phyloP scores from a whole-genome alignment of 352 stramenopile genomes.

The Phytophthora gonapodyides region DNA sequence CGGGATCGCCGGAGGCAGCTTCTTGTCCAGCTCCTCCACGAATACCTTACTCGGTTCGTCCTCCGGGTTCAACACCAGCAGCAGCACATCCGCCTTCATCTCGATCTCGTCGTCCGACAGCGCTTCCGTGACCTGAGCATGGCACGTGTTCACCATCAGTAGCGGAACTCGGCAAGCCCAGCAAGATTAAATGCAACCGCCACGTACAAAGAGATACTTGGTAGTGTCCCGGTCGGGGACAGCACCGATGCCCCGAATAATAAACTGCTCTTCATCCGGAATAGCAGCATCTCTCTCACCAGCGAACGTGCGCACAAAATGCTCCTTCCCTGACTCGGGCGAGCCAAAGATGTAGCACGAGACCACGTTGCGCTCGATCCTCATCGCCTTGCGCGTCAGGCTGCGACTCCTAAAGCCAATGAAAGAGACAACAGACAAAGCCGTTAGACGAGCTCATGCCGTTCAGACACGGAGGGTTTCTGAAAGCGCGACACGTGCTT shows the following conservation, averaged over 20 bases:
- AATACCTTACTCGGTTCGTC: slow-evolving; percentile 47
- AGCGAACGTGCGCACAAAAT: slow-evolving; percentile 60
- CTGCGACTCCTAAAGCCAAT: slow-evolving; percentile 52
- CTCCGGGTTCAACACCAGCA: slow-evolving; percentile 67
- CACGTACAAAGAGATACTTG: slow-evolving; percentile 69
- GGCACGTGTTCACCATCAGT: neutral
- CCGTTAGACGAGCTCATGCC: neutral
- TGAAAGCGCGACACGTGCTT: slow-evolving; percentile 40
- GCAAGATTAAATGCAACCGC: neutral
- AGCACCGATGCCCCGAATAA: slow-evolving; percentile 62
- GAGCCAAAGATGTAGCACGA: slow-evolving; percentile 74
- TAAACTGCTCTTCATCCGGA: slow-evolving; percentile 38
- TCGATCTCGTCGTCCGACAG: slow-evolving; percentile 68
- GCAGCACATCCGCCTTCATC: slow-evolving; percentile 72
- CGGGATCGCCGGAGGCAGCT: slow-evolving; percentile 56
- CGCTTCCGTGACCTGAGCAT: slow-evolving; percentile 63
- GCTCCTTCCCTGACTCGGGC: slow-evolving; percentile 49
- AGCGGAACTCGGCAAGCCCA: neutral
- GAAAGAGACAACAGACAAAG: slow-evolving; percentile 5
- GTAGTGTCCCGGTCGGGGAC: slow-evolving; percentile 59
- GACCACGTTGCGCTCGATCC: slow-evolving; percentile 71
- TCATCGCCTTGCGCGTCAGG: slow-evolving; percentile 54
- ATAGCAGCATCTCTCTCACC: slow-evolving; percentile 36
- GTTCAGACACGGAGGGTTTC: neutral
- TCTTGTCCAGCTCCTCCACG: slow-evolving; percentile 60